These are phyloP conservation scores for Amphichorda felina DNA, from an alignment of 2,329 filamentous ascomycete genomes.

Conservation along the genomic window DNA sequence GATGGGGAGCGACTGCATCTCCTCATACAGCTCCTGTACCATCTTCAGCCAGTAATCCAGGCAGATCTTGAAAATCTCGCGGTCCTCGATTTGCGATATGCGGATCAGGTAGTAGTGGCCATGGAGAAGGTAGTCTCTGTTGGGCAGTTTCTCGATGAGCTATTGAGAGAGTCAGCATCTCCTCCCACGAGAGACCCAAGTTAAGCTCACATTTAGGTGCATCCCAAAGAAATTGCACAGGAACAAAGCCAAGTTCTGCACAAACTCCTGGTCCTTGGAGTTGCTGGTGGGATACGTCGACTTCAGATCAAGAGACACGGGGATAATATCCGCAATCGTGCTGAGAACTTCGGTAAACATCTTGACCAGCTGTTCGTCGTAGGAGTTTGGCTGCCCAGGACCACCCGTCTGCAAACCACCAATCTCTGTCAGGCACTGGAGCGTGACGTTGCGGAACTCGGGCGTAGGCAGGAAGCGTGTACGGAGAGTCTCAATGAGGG, in stretches of 20 bases:
- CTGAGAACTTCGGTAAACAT: slow-evolving; percentile 98
- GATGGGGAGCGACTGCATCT: slow-evolving; percentile 94
- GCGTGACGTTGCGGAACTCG: slow-evolving; percentile 91
- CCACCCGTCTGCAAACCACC: slow-evolving; percentile 79
- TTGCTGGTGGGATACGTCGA: slow-evolving; percentile 86
- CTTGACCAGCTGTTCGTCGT: slow-evolving; percentile 89
- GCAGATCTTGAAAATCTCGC: slow-evolving; percentile 99
- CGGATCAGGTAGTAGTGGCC: slow-evolving; percentile 97
- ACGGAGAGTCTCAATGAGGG: slow-evolving; percentile 86
- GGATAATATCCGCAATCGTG: slow-evolving; percentile 87
- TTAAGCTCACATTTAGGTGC: slow-evolving; percentile 59
- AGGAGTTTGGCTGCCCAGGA: slow-evolving; percentile 55
- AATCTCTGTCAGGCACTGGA: slow-evolving; percentile 96
- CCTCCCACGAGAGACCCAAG: not conserved
- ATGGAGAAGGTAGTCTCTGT: slow-evolving; percentile 87
- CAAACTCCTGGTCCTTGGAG: slow-evolving; percentile 89
- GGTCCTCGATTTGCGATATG: slow-evolving; percentile 96
- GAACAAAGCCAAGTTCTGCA: slow-evolving; percentile 92
- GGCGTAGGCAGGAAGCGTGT: slow-evolving; percentile 86
- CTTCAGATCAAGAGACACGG: slow-evolving; percentile 81
- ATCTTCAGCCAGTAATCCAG: slow-evolving; percentile 99
- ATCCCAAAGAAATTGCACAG: slow-evolving; percentile 94
- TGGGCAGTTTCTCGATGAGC: slow-evolving; percentile 92
- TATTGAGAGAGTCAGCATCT: slow-evolving; percentile 17
- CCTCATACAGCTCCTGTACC: slow-evolving; percentile 94